Percentiles rank a stretch among this genome's conserved stretches.
Conservation (phyloP, 345 rosid genomes). For the Salix caprea region DNA sequence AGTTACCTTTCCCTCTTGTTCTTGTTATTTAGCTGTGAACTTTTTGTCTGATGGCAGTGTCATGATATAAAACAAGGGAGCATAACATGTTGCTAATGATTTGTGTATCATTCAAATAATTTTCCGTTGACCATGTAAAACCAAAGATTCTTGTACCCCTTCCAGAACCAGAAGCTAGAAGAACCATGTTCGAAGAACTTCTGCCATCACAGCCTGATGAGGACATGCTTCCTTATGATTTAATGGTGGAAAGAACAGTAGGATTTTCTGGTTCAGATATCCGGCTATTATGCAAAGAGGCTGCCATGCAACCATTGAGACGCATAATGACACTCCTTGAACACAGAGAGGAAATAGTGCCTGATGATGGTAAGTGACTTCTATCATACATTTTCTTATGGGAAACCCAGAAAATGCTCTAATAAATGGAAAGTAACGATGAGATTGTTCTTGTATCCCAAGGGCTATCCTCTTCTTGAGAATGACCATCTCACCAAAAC, state of each 20-base stretch:
- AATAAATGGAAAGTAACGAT: neutral
- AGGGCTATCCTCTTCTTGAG: neutral
- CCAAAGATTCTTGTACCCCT: constrained; percentile 88
- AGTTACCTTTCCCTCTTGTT: neutral
- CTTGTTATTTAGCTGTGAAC: neutral
- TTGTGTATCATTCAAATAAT: neutral
- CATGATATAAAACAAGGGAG: neutral
- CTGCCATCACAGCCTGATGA: constrained; percentile 49
- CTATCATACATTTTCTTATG: neutral
- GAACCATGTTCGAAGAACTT: constrained; percentile 85
- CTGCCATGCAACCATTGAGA: constrained; percentile 91
- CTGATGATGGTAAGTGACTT: constrained; percentile 66
- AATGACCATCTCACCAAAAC: neutral
- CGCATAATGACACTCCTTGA: constrained; percentile 69
- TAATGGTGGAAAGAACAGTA: constrained; percentile 65
- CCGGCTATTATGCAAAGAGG: constrained; percentile 83
- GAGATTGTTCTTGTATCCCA: neutral
- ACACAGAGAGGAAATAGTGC: constrained; percentile 49
- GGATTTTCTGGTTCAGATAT: constrained; percentile 96
- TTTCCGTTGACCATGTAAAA: constrained; percentile 35
- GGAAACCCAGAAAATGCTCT: neutral
- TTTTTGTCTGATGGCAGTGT: neutral
- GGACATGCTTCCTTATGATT: constrained; percentile 65
- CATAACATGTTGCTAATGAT: neutral
- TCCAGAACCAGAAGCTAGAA: constrained; percentile 93